Percentiles rank a stretch among this genome's conserved stretches.
Evolutionary conservation across 306 rosid genomes (phyloP).

Genomic region (Cucurbita ficifolia): DNA sequence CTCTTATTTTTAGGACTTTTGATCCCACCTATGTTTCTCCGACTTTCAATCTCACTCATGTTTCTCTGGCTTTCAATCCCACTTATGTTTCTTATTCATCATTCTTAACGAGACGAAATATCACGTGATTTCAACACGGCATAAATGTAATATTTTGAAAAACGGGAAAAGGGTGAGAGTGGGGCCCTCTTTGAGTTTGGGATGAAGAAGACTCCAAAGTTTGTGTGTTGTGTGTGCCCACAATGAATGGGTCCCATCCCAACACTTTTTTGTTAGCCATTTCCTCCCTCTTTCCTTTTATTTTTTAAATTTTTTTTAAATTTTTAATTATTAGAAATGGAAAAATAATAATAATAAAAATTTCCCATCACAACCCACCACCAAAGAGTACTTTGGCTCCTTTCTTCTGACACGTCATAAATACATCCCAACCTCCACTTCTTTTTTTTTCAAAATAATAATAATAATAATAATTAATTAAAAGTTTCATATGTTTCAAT

Average conservation of each 20-base stretch:
- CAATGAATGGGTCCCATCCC: not conserved
- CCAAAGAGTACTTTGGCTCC: not conserved
- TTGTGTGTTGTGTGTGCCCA: not conserved
- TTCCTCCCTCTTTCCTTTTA: not conserved
- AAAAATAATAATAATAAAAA: not conserved
- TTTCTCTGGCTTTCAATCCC: no score
- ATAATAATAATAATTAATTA: not conserved
- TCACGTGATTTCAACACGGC: no score
- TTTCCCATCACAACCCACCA: not conserved
- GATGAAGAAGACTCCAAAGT: not conserved
- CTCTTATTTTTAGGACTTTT: no score
- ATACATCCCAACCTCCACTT: constrained; percentile 1
- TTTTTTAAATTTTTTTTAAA: not conserved
- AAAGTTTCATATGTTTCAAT: not conserved
- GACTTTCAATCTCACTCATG: no score
- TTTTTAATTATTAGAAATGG: not conserved
- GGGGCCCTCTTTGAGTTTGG: not conserved
- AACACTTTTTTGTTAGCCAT: not conserved
- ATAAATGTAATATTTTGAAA: no score
- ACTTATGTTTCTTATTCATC: no score
- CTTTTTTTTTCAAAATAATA: not conserved
- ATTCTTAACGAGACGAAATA: no score
- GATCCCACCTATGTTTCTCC: no score
- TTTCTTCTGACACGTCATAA: constrained; percentile 4
- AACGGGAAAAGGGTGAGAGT: not conserved